phyloP scores from a whole-genome alignment of 345 rosid genomes.

The Carallia pectinifolia region DNA sequence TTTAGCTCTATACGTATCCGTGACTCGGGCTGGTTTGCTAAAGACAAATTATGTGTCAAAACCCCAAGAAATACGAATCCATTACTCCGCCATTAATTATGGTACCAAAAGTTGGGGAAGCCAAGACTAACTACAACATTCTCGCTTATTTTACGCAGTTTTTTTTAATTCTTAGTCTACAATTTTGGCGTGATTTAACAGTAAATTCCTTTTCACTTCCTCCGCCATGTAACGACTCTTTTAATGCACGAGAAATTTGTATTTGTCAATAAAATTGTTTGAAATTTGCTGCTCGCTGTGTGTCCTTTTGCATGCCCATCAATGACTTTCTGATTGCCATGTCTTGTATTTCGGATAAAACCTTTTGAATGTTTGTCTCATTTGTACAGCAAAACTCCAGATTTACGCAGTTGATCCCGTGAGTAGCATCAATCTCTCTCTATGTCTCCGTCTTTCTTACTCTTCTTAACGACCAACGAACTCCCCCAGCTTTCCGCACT shows the following conservation, averaged over 20 bases:
- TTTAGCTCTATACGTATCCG: slow-evolving; percentile 23
- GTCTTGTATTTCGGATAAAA: slow-evolving; percentile 11
- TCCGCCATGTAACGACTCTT: not conserved
- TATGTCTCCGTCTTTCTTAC: not conserved
- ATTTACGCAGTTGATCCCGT: slow-evolving; percentile 57
- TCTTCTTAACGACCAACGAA: slow-evolving; percentile 38
- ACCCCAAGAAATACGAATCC: not conserved
- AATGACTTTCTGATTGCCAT: slow-evolving; percentile 3
- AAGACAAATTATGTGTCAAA: slow-evolving; percentile 20
- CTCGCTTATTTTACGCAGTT: slow-evolving; percentile 24
- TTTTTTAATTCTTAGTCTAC: not conserved
- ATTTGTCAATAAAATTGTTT: not conserved
- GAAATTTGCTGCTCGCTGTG: not conserved
- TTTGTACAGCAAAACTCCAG: slow-evolving; percentile 28
- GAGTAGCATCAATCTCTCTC: slow-evolving; percentile 26
- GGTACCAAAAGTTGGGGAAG: slow-evolving; percentile 31
- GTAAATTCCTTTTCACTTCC: not conserved
- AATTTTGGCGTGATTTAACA: slow-evolving; percentile 5
- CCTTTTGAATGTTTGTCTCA: slow-evolving; percentile 19
- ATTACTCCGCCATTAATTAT: slow-evolving; percentile 30
- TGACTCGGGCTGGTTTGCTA: slow-evolving; percentile 25
- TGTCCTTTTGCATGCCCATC: not conserved
- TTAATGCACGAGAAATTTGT: slow-evolving; percentile 12
- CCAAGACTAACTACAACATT: not conserved
- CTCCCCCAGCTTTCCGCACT: slow-evolving; percentile 18